Evolutionary conservation across 2,329 filamentous ascomycete species (phyloP).

Genomic region (Chrysosporium queenslandicum): DNA sequence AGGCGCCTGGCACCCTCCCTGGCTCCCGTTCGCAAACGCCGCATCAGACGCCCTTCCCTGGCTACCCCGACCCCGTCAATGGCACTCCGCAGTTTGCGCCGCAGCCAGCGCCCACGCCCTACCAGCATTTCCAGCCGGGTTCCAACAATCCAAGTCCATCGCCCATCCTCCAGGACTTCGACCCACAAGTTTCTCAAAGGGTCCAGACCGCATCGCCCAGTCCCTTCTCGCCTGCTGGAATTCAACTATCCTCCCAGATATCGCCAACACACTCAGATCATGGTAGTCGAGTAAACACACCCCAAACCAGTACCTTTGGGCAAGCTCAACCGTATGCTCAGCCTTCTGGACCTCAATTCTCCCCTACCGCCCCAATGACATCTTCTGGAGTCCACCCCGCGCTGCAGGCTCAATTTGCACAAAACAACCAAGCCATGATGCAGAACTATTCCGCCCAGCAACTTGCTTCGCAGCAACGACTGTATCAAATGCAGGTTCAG

Average conservation of each 20-base stretch:
- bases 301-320: constrained; percentile 62
- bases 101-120: constrained; percentile 54
- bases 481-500: constrained; percentile 77
- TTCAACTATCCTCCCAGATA: constrained; percentile 60
- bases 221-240: constrained; percentile 69
- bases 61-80: constrained; percentile 57
- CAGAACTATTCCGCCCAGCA: constrained; percentile 45
- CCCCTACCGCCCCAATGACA: constrained; percentile 31
- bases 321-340: constrained; percentile 38
- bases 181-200: constrained; percentile 58
- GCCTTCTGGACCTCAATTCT: constrained; percentile 36
- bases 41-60: constrained; percentile 62
- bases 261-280: constrained; percentile 71
- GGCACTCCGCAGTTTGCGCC: constrained; percentile 48
- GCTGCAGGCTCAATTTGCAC: constrained; percentile 40
- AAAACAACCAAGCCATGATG: constrained; percentile 31
- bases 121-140: constrained; percentile 71
- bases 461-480: constrained; percentile 60
- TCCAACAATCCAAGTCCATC: constrained; percentile 82
- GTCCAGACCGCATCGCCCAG: constrained; percentile 89
- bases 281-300: constrained; percentile 53
- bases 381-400: constrained; percentile 32
- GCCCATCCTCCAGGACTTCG: constrained; percentile 71
- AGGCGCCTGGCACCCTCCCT: constrained; percentile 61
- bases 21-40: constrained; percentile 88